phyloP scores from a whole-genome alignment of 2,329 filamentous ascomycete genomes.

The Corynespora cassiicola region DNA sequence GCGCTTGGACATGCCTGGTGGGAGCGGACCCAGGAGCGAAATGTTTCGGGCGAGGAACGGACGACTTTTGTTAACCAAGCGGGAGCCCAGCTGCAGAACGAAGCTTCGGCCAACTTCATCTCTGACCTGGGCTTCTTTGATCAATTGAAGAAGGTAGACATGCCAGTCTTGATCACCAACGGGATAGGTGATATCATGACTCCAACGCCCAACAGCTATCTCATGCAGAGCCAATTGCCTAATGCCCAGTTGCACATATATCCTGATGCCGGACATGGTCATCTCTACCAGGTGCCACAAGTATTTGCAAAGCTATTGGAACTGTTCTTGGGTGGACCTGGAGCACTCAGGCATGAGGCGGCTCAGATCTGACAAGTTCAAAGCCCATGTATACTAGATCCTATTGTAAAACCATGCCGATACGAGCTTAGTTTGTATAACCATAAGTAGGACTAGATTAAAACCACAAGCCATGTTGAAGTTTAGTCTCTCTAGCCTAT shows the following conservation, averaged over 20 bases:
- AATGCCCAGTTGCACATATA: constrained; percentile 22
- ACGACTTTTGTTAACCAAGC: constrained; percentile 9
- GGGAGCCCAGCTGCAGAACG: constrained; percentile 7
- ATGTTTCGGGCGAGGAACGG: constrained; percentile 1
- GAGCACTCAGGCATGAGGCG: too few species aligned
- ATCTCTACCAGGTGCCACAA: constrained; percentile 24
- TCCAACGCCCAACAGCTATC: constrained; percentile 18
- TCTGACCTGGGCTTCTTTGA: constrained; percentile 17
- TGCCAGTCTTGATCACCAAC: constrained; percentile 38
- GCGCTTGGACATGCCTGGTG: constrained; percentile 7
- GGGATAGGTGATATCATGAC: constrained; percentile 21
- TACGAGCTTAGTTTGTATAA: too few species aligned
- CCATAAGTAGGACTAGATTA: too few species aligned
- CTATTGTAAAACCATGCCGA: too few species aligned
- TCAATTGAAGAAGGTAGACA: constrained; percentile 31
- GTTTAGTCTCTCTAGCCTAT: too few species aligned
- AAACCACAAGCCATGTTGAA: too few species aligned
- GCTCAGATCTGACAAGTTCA: too few species aligned
- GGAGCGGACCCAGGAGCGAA: constrained; percentile 4
- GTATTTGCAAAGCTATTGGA: constrained; percentile 17
- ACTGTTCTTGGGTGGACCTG: constrained; percentile 14
- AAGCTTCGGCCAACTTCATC: constrained; percentile 10
- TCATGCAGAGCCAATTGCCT: constrained; percentile 15
- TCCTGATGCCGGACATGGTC: constrained; percentile 24
- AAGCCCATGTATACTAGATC: too few species aligned